Conservation (phyloP, 805 yeast species). For the Candida methanosorbosa region DNA sequence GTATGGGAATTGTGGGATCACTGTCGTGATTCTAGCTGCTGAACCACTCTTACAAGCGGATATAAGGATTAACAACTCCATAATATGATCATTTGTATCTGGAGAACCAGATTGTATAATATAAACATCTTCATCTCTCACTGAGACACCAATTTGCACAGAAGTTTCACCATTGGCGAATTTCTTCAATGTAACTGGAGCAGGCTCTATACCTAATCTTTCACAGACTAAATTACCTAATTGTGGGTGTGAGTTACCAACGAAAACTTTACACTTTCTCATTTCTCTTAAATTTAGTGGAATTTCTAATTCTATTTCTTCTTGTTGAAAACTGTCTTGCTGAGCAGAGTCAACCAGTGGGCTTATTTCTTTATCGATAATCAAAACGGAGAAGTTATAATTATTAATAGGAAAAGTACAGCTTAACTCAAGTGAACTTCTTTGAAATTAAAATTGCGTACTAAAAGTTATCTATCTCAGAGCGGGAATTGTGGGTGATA, state of each 20-base stretch:
- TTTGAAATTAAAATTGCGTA: too few species aligned
- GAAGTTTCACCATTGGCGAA: slow-evolving; percentile 98
- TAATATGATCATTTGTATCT: slow-evolving; percentile 84
- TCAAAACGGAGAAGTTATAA: neutral
- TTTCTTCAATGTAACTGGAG: slow-evolving; percentile 84
- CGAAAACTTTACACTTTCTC: slow-evolving; percentile 97
- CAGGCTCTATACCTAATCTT: slow-evolving; percentile 85
- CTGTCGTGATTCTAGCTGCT: slow-evolving; percentile 96
- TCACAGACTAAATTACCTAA: slow-evolving; percentile 87
- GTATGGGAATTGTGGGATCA: slow-evolving; percentile 95
- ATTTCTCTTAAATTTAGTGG: slow-evolving; percentile 28
- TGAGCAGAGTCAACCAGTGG: neutral
- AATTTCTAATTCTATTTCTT: too few species aligned
- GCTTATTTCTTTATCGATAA: neutral
- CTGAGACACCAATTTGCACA: slow-evolving; percentile 89
- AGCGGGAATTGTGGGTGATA: too few species aligned
- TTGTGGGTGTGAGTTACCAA: slow-evolving; percentile 95
- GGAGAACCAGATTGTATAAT: slow-evolving; percentile 88
- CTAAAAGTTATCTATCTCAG: too few species aligned
- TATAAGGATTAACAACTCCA: slow-evolving; percentile 89
- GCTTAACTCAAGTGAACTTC: too few species aligned
- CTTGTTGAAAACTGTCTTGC: neutral
- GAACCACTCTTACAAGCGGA: slow-evolving; percentile 97
- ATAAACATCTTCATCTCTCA: slow-evolving; percentile 94
- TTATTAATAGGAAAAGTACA: too few species aligned